Percentiles rank a stretch among this genome's conserved stretches.
These are phyloP conservation scores for Tuber indicum DNA, from an alignment of 495 filamentous ascomycete species.

Conservation along the genomic window DNA sequence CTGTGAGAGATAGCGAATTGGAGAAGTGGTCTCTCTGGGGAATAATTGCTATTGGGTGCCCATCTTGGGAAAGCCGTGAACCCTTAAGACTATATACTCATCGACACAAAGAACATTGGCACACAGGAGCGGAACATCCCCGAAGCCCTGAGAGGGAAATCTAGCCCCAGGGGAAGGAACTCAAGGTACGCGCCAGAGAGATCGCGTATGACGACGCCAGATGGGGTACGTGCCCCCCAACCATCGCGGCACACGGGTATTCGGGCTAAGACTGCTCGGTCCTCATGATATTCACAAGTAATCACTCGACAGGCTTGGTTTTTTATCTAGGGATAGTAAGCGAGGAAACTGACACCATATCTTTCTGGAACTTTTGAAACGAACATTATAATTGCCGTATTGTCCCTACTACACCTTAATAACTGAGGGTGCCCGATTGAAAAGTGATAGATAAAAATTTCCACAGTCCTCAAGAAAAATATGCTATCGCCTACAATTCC, in stretches of 20 bases:
- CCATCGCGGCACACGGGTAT: not conserved
- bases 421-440: not conserved
- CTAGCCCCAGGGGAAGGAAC: not conserved
- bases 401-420: not conserved
- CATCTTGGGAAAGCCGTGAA: not conserved
- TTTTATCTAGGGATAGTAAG: not conserved
- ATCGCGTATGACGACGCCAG: not conserved
- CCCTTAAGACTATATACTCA: not conserved
- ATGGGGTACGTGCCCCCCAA: not conserved
- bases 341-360: not conserved
- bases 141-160: not conserved
- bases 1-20: not conserved
- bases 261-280: not conserved
- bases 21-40: not conserved
- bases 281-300: not conserved
- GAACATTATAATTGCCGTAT: not conserved
- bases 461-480: not conserved
- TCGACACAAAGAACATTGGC: not conserved
- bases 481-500: slow-evolving; percentile 3
- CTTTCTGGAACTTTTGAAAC: not conserved
- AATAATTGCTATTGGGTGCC: not conserved
- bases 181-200: not conserved
- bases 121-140: not conserved
- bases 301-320: not conserved
- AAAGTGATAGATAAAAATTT: not conserved